These are phyloP conservation scores for Pythium vanterpoolii DNA, from an alignment of 352 stramenopile genomes.

Conservation along the genomic window DNA sequence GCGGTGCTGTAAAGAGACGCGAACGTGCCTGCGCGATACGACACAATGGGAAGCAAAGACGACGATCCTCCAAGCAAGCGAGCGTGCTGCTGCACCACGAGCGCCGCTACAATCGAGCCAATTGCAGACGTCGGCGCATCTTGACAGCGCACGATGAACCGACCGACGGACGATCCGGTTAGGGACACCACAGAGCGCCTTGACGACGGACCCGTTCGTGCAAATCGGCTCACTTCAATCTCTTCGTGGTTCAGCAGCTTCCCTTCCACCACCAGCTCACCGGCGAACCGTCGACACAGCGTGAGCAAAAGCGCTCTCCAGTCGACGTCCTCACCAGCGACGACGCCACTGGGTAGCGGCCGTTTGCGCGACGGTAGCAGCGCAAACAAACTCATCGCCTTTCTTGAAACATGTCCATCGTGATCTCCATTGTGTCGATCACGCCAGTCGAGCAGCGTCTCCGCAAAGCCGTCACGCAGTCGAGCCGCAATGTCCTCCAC, in stretches of 20 bases:
- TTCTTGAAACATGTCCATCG: neutral
- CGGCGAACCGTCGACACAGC: constrained; percentile 31
- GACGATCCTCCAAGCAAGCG: neutral
- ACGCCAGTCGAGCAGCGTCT: constrained; percentile 1
- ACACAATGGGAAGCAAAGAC: neutral
- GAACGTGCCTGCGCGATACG: neutral
- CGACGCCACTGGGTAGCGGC: neutral
- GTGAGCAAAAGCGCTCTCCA: constrained; percentile 17
- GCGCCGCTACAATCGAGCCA: constrained; percentile 3
- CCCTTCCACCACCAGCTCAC: constrained; percentile 28
- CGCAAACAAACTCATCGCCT: neutral
- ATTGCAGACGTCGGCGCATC: constrained; percentile 12
- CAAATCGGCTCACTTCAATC: constrained; percentile 32
- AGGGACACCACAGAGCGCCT: neutral
- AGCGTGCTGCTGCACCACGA: neutral
- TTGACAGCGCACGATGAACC: constrained; percentile 13
- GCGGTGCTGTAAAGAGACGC: neutral
- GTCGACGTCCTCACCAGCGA: neutral
- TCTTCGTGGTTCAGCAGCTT: constrained; percentile 46
- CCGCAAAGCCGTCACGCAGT: constrained; percentile 4
- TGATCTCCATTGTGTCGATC: neutral
- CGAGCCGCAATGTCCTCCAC: constrained; percentile 12
- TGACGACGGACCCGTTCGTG: neutral
- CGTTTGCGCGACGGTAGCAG: constrained; percentile 7
- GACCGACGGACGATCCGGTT: neutral